A percentile compares a stretch with the other conserved stretches of the same genome.
phyloP scores from a whole-genome alignment of 2,329 filamentous ascomycete species.

The Botrytis medusae region DNA sequence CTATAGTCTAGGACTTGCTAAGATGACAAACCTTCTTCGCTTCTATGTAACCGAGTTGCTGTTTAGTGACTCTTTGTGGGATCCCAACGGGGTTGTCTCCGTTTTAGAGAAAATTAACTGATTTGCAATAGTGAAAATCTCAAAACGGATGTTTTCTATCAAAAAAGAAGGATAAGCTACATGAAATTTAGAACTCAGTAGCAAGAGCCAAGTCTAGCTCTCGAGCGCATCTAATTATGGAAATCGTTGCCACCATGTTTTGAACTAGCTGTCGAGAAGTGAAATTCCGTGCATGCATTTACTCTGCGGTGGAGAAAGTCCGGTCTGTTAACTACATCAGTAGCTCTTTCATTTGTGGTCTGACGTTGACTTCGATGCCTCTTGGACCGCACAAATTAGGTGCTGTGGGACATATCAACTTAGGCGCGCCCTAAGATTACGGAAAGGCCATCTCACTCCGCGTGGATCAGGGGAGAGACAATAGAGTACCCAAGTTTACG shows the following conservation, averaged over 20 bases:
- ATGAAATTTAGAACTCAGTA: background rate
- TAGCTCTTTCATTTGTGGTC: background rate
- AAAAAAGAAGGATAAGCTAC: background rate
- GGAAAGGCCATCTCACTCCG: background rate
- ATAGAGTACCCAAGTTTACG: background rate
- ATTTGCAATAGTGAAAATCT: background rate
- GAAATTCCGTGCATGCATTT: background rate
- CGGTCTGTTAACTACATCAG: background rate
- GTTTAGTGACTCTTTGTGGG: background rate
- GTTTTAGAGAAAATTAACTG: background rate
- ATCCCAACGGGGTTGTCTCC: background rate
- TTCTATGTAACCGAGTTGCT: background rate
- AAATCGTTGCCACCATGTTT: background rate
- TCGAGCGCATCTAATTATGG: background rate
- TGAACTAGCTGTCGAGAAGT: background rate
- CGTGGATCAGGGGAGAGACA: background rate
- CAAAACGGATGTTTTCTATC: background rate
- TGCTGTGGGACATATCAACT: background rate
- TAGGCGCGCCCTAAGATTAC: background rate
- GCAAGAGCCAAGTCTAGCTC: background rate
- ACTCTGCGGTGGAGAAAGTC: background rate
- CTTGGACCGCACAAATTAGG: background rate
- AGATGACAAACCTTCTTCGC: background rate
- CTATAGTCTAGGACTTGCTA: background rate
- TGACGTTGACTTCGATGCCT: background rate